A percentile compares a stretch with the other conserved stretches of the same genome.
Conservation (phyloP, 768 basidiomycete species). For the Cytidiella melzeri region DNA sequence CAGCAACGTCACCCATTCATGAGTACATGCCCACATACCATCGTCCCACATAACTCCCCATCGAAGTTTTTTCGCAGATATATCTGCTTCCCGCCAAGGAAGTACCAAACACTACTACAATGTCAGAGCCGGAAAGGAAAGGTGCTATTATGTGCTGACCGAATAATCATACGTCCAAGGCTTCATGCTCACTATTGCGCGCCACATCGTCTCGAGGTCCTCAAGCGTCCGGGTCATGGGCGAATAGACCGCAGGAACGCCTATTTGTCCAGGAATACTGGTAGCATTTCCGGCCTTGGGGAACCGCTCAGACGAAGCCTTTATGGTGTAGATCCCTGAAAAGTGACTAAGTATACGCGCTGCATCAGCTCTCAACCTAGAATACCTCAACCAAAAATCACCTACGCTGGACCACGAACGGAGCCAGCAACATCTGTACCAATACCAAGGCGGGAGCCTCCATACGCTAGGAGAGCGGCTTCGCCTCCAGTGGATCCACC, state of each 20-base stretch:
- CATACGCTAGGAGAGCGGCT: constrained; percentile 40
- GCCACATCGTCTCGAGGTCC: constrained; percentile 40
- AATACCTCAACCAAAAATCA: constrained; percentile 61
- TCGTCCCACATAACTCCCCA: constrained; percentile 41
- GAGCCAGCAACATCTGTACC: constrained; percentile 47
- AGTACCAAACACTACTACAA: constrained; percentile 32
- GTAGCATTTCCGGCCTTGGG: constrained; percentile 30
- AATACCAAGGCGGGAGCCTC: constrained; percentile 41
- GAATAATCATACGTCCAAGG: constrained; percentile 40
- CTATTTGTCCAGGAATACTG: constrained; percentile 37
- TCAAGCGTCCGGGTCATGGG: constrained; percentile 41
- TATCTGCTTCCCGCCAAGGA: constrained; percentile 34
- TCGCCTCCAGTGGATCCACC: constrained; percentile 51
- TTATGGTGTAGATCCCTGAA: constrained; percentile 38
- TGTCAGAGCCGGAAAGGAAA: background rate
- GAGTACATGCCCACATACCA: constrained; percentile 17
- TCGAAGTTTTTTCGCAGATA: constrained; percentile 27
- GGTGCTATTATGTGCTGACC: constrained; percentile 19
- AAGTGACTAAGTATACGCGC: constrained; percentile 19
- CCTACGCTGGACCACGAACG: constrained; percentile 43
- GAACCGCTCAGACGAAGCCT: constrained; percentile 33
- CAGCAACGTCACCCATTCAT: background rate
- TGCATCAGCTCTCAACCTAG: background rate
- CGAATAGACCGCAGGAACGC: constrained; percentile 31
- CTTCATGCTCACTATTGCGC: constrained; percentile 33